Percentiles rank a stretch among this genome's conserved stretches.
Evolutionary conservation across 768 basidiomycete genomes (phyloP).

Genomic region (Hygrocybe coccinea): DNA sequence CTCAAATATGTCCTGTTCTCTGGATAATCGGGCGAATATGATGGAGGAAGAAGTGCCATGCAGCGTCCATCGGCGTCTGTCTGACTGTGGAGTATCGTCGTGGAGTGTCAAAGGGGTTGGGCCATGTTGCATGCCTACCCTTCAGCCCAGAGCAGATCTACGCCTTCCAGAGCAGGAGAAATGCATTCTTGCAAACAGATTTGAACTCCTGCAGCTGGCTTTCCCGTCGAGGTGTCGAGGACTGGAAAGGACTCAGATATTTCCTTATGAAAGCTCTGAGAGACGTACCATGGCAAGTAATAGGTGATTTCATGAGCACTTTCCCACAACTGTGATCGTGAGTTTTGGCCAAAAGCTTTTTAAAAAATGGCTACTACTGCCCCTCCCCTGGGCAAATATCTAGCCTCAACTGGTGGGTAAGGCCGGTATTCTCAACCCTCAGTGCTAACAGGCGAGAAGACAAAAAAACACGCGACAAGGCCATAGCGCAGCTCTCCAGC

Average conservation of each 20-base stretch:
- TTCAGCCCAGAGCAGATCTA: slow-evolving; percentile 54
- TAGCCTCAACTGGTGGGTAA: slow-evolving; percentile 81
- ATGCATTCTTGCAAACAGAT: slow-evolving; percentile 55
- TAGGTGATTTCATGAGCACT: slow-evolving; percentile 74
- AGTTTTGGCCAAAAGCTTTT: background rate
- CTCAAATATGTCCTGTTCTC: slow-evolving; percentile 42
- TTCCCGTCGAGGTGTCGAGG: slow-evolving; percentile 80
- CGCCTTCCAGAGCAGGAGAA: slow-evolving; percentile 29
- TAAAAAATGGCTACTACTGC: slow-evolving; percentile 35
- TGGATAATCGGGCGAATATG: slow-evolving; percentile 41
- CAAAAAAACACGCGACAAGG: slow-evolving; percentile 88
- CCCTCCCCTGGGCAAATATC: slow-evolving; percentile 81
- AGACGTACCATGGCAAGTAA: slow-evolving; percentile 81
- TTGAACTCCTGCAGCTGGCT: slow-evolving; percentile 66
- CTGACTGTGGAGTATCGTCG: slow-evolving; percentile 36
- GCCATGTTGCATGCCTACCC: background rate
- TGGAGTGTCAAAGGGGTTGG: background rate
- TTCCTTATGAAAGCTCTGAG: background rate
- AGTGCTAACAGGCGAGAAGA: slow-evolving; percentile 41
- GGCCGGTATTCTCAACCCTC: background rate
- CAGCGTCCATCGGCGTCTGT: slow-evolving; percentile 86
- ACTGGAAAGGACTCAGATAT: slow-evolving; percentile 42
- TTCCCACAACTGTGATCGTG: too few relatives aligned
- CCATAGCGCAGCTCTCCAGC: slow-evolving; percentile 67
- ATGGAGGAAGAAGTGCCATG: slow-evolving; percentile 49